phyloP scores from a whole-genome alignment of 352 stramenopile genomes.

The Pythium sp. region DNA sequence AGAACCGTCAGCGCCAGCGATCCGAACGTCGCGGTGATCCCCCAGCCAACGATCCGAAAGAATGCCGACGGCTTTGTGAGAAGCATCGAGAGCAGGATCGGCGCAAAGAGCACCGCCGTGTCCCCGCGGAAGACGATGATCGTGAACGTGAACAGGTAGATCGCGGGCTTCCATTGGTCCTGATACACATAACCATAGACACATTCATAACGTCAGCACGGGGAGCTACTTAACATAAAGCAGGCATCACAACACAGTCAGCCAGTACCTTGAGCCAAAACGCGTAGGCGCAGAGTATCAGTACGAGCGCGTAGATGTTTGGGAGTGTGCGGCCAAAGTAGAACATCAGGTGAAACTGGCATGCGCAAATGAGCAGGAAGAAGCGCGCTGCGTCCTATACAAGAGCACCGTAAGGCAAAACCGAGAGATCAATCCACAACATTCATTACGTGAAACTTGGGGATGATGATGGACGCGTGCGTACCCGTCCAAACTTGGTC shows the following conservation, averaged over 20 bases:
- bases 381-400: conserved; percentile 51
- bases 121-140: conserved; percentile 97
- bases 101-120: conserved; percentile 94
- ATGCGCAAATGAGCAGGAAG: conserved; percentile 85
- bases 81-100: conserved; percentile 91
- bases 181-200: conserved; percentile 1
- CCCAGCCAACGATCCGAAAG: conserved; percentile 75
- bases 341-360: conserved; percentile 98
- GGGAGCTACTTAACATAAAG: background rate
- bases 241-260: background rate
- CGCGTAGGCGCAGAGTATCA: conserved; percentile 64
- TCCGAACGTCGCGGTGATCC: conserved; percentile 63
- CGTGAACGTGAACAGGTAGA: conserved; percentile 89
- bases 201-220: background rate
- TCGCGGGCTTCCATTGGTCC: conserved; percentile 37
- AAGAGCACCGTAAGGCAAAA: background rate
- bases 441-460: background rate
- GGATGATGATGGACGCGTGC: background rate
- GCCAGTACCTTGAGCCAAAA: conserved; percentile 46
- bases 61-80: conserved; percentile 65
- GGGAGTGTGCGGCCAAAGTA: conserved; percentile 96
- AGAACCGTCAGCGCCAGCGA: conserved; percentile 84
- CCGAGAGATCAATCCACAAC: background rate
- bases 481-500: conserved; percentile 49
- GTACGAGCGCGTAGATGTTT: conserved; percentile 95